Evolutionary conservation across 176 grass and related monocot species (phyloP).

Genomic region (Rhipidocladum racemiflorum): DNA sequence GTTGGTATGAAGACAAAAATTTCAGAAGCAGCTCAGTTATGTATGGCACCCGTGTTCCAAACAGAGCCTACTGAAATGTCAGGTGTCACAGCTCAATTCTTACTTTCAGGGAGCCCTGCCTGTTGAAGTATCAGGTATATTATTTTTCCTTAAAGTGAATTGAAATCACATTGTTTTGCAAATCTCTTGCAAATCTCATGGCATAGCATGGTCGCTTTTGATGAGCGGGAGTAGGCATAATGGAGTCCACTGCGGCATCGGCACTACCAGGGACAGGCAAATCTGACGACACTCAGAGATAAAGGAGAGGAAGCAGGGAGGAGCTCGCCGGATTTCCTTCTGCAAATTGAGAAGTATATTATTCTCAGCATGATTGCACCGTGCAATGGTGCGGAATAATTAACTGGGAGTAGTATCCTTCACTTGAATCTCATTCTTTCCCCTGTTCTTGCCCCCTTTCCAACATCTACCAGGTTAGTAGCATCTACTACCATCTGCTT

Average conservation of each 20-base stretch:
- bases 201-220: neutral
- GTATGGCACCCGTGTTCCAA: too few relatives aligned
- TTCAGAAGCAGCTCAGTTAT: neutral
- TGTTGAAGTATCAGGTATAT: too few relatives aligned
- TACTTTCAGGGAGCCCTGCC: too few relatives aligned
- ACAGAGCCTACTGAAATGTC: too few relatives aligned
- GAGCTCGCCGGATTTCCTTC: neutral
- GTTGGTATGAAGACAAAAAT: neutral
- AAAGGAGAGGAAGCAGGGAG: neutral
- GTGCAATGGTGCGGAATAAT: slow-evolving; percentile 21
- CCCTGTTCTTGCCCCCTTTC: neutral
- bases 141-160: too few relatives aligned
- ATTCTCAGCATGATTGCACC: slow-evolving; percentile 23
- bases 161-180: neutral
- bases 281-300: slow-evolving; percentile 7
- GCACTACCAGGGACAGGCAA: neutral
- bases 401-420: neutral
- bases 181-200: neutral
- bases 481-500: neutral
- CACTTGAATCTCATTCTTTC: neutral
- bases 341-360: slow-evolving; percentile 18
- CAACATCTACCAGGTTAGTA: too few relatives aligned
- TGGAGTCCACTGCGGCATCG: neutral
- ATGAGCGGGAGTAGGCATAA: neutral
- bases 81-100: too few relatives aligned